Evolutionary conservation across 2,329 filamentous ascomycete species (phyloP), one percentile per base, ranked within the genome.

Genomic region (Aspergillus pseudoglaucus): DNA sequence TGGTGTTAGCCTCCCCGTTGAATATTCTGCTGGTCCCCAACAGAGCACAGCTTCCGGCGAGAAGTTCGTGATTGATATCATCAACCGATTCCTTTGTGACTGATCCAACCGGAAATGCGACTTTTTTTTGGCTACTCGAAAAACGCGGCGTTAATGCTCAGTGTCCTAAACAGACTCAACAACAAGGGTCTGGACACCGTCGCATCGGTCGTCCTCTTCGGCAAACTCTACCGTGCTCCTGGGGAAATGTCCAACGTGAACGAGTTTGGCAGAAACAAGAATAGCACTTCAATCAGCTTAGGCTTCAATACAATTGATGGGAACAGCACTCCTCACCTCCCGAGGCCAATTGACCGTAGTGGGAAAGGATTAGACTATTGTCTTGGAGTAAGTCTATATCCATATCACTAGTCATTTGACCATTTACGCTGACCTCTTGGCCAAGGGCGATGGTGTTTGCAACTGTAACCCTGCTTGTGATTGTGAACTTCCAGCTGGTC

Each of bases 1-100:
- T 22, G 35, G 45, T 30, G 45, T 42, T 15, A 46, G 45, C 15
- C 45, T 23, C 20, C 45, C n/a, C n/a, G n/a, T n/a, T n/a, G n/a
- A n/a, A n/a, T n/a, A n/a, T n/a, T n/a, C n/a, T n/a, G n/a, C n/a
- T n/a, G n/a, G n/a, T n/a, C n/a, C n/a, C n/a, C n/a, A n/a, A n/a
- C n/a, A n/a, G 20, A 46, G 33, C 23, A 42, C 45, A 4, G 30
- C 45, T 18, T 30, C 7, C 25, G 37, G 45, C 17, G 45, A 46
- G 37, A 18, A 7, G 14, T 42, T 45, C n/a, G 40, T 27, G 23
- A 4, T 42, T n/a, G 22, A 42, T 23, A 22, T 25, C 10, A 27
- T 42, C 10, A 25, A 14, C n/a, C 17, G 5, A 22, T 17, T 6
- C 7, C 20, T 27, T 1, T 4, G 9, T n/a, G 40, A 42, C 18